phyloP scores from a whole-genome alignment of 2,329 filamentous ascomycete genomes.

The Scopulariopsis brevicaulis region DNA sequence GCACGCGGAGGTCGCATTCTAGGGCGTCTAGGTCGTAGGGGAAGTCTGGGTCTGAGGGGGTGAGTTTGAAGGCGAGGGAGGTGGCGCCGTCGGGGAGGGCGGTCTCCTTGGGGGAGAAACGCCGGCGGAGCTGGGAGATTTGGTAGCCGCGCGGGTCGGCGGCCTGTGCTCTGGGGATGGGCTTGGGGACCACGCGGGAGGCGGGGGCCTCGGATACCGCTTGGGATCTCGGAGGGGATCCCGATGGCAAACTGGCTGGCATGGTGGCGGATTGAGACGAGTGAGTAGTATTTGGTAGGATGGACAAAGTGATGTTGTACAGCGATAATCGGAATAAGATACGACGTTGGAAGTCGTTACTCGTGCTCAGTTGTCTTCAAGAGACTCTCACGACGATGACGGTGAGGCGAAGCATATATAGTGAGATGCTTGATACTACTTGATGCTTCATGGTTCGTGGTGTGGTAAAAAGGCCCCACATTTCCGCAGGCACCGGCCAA shows the following conservation, averaged over 20 bases:
- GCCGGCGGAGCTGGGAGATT: constrained; percentile 57
- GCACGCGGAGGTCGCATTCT: constrained; percentile 56
- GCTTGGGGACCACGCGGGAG: constrained; percentile 49
- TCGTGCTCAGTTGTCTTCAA: too few relatives aligned
- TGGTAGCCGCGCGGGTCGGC: constrained; percentile 65
- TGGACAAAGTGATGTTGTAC: background rate
- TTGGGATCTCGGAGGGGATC: constrained; percentile 25
- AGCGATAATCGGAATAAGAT: too few relatives aligned
- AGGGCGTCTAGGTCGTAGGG: constrained; percentile 64
- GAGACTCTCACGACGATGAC: background rate
- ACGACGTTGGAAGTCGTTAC: too few relatives aligned
- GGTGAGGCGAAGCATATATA: background rate
- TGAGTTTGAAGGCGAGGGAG: constrained; percentile 51
- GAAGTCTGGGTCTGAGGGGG: constrained; percentile 73
- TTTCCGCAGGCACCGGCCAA: background rate
- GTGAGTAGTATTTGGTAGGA: background rate
- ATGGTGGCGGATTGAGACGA: background rate
- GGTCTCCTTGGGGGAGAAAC: constrained; percentile 43
- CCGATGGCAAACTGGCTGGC: constrained; percentile 6
- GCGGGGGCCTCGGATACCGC: constrained; percentile 30
- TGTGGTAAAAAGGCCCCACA: background rate
- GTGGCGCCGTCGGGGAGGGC: constrained; percentile 34
- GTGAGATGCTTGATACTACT: background rate
- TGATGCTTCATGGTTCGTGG: background rate
- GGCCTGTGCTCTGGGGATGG: constrained; percentile 51